These are phyloP conservation scores for Suillus spraguei DNA, from an alignment of 768 basidiomycete genomes.

Conservation along the genomic window DNA sequence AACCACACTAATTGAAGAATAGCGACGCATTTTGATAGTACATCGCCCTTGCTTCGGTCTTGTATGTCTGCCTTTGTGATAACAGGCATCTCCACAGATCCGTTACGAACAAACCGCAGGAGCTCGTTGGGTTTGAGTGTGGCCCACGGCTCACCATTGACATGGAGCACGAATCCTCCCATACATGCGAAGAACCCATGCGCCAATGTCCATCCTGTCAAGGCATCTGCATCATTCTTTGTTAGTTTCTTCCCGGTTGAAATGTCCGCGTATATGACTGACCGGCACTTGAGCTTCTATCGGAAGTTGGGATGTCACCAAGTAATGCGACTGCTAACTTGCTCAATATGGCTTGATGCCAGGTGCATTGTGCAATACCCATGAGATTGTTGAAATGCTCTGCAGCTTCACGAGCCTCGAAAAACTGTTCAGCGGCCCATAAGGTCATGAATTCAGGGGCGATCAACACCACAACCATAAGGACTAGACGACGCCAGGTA, in stretches of 20 bases:
- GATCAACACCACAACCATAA: accelerated
- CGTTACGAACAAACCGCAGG: neutral
- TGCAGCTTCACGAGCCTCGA: neutral
- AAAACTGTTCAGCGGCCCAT: slow-evolving; percentile 8
- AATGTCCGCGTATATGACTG: neutral
- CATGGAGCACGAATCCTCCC: neutral
- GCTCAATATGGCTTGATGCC: too few relatives aligned
- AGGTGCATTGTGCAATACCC: too few relatives aligned
- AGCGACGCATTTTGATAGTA: too few relatives aligned
- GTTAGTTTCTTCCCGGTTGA: neutral
- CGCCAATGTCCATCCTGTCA: neutral
- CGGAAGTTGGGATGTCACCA: too few relatives aligned
- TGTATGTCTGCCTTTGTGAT: neutral
- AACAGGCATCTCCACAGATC: neutral
- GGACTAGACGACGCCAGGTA: too few relatives aligned
- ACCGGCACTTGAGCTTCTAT: neutral
- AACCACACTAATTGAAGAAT: neutral
- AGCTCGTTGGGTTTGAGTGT: neutral
- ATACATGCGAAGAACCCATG: neutral
- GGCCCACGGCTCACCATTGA: neutral
- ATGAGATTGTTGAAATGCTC: too few relatives aligned
- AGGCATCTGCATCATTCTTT: neutral
- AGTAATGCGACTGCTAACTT: neutral
- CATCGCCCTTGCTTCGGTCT: neutral
- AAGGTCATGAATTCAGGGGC: too few relatives aligned